Evolutionary conservation across 441 rosid species (phyloP), one percentile per base, ranked within the genome.

Genomic region (Corymbia citriodora): DNA sequence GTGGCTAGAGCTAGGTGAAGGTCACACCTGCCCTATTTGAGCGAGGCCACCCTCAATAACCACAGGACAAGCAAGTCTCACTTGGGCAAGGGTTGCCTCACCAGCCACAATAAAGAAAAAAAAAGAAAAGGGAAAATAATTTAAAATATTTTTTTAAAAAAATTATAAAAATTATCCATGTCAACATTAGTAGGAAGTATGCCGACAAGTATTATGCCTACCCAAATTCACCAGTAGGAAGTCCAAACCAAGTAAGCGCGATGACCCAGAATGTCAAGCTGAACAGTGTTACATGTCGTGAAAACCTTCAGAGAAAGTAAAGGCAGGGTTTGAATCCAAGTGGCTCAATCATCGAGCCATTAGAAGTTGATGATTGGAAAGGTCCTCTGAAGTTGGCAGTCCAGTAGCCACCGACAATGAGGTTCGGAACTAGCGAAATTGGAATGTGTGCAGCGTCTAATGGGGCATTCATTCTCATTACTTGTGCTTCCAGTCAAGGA

Each of bases 351-450:
- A 25, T 61, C 15, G 68, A 61, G 68, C 68, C 68, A 27, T 25
- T 0, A 5, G 8, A 61, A 61, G n/a, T 61, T 15, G 0, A 27
- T 25, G 12, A 8, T 27, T 12, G 68, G n/a, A 11, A 27, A 27
- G 31, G 31, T 61, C 68, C 68, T 8, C 68, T 11, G n/a, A 27
- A 61, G 68, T 27, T 61, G 27, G 68, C 68, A 27, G n/a, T 14
- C n/a, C 5, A 15, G 15, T 4, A 15, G 68, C 68, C 68, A 27
- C 31, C n/a, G 10, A 3, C 0, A 9, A 11, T 27, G 15, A 25
- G 68, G 68, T 27, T 61, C 15, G 12, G 16, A 61, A 11, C 7
- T 61, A 9, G 68, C n/a, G 15, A 61, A 61, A 5, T 61, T 27
- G 68, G 68, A 8, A 11, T 27, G 27, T 61, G 68, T 11, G 68